Evolutionary conservation across 2,329 filamentous ascomycete genomes (phyloP), one percentile per base, ranked within the genome.

Genomic region (Fusarium oligoseptatum): DNA sequence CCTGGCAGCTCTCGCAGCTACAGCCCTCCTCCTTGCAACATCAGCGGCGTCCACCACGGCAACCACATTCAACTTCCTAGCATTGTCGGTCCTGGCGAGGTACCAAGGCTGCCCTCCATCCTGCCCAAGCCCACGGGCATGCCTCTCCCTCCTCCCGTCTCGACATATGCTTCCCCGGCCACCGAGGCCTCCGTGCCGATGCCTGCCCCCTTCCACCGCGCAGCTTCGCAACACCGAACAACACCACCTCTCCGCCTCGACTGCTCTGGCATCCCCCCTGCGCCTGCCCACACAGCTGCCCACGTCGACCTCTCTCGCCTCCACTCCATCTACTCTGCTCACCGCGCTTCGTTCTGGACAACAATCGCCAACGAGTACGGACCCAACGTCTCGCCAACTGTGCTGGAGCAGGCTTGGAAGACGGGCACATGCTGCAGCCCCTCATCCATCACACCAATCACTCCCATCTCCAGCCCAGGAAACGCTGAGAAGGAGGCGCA

Each of bases 291-390:
- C 72, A 79, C 79, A 15, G 77, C 83, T 55, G 80, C 85, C 70
- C 85, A 87, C 71, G 87, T 93, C 72, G 91, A 94, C 81, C 87
- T 91, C 78, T 85, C 88, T 32, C 92, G 92, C 57, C 90, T 96
- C 27, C 89, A 91, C 57, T 87, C 89, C 70, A 89, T 95, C 75
- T 95, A 95, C 82, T 88, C 91, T 62, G 85, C 89, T 9, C 93
- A 94, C 82, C 90, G 92, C 50, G 86, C 88, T 60, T 88, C 89
- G 10, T 95, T 96, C 84, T 96, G 94, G 93, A 86, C 89, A 37
- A 87, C 89, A 57, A 88, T 96, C 39, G 93, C 93, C 34, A 85
- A 89, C 29, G 92, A 95, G 77, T 95, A 95, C 78, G 93, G 93
- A 63, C 82, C 85, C 15, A 89, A 90, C 37, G 87, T 87, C 2